Percentiles rank a stretch among this genome's conserved stretches.
These are phyloP conservation scores for Cordyceps farinosa DNA, from an alignment of 2,329 filamentous ascomycete genomes.

Conservation along the genomic window DNA sequence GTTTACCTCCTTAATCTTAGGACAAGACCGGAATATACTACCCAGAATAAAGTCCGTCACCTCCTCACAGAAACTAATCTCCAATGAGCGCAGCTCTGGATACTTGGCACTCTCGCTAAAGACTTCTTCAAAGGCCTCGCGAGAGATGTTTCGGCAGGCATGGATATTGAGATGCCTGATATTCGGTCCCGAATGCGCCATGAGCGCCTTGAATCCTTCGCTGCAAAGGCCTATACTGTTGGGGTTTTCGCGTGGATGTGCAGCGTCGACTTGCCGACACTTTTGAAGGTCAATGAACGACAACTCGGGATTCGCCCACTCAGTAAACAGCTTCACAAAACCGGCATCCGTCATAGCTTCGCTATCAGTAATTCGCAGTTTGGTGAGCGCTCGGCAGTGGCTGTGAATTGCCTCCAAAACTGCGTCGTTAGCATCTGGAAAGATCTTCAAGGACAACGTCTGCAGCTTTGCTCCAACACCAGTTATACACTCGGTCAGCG, in stretches of 20 bases:
- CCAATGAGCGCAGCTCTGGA: constrained; percentile 65
- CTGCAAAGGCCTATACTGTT: constrained; percentile 70
- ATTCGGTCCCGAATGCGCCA: constrained; percentile 71
- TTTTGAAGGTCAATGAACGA: constrained; percentile 70
- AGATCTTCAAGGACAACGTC: constrained; percentile 73
- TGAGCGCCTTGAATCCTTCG: constrained; percentile 72
- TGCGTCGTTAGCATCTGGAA: constrained; percentile 62
- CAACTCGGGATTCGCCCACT: constrained; percentile 72
- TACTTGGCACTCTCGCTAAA: constrained; percentile 63
- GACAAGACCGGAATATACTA: constrained; percentile 61
- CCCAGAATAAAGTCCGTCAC: constrained; percentile 64
- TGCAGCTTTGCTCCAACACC: constrained; percentile 62
- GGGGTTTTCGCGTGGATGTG: constrained; percentile 61
- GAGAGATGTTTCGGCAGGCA: constrained; percentile 77
- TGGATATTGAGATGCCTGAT: constrained; percentile 72
- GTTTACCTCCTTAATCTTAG: constrained; percentile 55
- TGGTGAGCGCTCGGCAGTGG: constrained; percentile 63
- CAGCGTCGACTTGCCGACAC: constrained; percentile 72
- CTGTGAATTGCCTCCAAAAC: constrained; percentile 69
- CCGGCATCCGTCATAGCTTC: constrained; percentile 70
- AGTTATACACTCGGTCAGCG: constrained; percentile 59
- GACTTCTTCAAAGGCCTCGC: constrained; percentile 67
- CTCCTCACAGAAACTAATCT: constrained; percentile 71
- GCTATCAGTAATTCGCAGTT: constrained; percentile 80
- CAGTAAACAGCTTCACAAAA: constrained; percentile 67